A percentile compares a stretch with the other conserved stretches of the same genome.
phyloP scores from a whole-genome alignment of 2,329 filamentous ascomycete species.

The Didymella segeticola region DNA sequence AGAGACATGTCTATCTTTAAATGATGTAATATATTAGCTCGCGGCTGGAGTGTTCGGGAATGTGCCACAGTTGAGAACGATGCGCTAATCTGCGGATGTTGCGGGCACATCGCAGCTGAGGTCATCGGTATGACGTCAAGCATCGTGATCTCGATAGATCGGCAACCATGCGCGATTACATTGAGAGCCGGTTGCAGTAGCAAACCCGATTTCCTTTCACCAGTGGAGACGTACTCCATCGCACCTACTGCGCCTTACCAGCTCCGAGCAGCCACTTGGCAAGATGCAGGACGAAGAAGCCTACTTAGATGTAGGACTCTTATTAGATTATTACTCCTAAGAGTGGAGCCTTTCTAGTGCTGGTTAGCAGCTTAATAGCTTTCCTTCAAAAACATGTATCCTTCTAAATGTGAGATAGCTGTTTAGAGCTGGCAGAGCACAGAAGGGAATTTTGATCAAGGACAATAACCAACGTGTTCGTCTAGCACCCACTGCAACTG shows the following conservation, averaged over 20 bases:
- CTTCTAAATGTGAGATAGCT: too few relatives aligned
- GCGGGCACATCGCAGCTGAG: slow-evolving; percentile 3
- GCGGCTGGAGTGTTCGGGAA: slow-evolving; percentile 15
- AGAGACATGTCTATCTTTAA: slow-evolving; percentile 10
- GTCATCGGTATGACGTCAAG: slow-evolving; percentile 7
- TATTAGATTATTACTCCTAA: not conserved
- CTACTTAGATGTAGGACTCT: too few relatives aligned
- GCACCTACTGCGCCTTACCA: not conserved
- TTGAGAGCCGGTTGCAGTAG: not conserved
- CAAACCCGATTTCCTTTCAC: not conserved
- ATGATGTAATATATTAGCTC: slow-evolving; percentile 7
- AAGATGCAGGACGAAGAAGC: too few relatives aligned
- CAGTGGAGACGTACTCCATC: not conserved
- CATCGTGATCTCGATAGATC: not conserved
- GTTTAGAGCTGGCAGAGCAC: too few relatives aligned
- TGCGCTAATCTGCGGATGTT: slow-evolving; percentile 3
- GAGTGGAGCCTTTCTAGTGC: too few relatives aligned
- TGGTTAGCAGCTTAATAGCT: too few relatives aligned
- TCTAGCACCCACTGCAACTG: slow-evolving; percentile 14
- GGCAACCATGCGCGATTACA: not conserved
- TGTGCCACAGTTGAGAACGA: not conserved
- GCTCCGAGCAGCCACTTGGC: too few relatives aligned
- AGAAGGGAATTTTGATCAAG: not conserved
- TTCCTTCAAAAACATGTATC: too few relatives aligned
- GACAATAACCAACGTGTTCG: not conserved